A percentile compares a stretch with the other conserved stretches of the same genome.
phyloP scores from a whole-genome alignment of 495 filamentous ascomycete species.

The Mytilinidion resinicola region DNA sequence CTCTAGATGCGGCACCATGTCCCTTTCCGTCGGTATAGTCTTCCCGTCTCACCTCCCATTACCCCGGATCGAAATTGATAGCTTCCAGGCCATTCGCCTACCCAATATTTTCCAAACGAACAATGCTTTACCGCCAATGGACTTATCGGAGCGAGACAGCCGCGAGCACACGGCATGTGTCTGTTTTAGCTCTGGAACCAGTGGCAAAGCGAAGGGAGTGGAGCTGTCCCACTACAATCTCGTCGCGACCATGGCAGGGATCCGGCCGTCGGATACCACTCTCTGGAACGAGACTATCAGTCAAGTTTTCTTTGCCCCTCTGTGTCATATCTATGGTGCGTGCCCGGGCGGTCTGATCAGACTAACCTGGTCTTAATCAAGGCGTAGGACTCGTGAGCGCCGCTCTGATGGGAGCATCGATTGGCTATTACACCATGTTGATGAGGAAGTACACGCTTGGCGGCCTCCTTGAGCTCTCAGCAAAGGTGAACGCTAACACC shows the following conservation, averaged over 20 bases:
- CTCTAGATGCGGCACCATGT: no score
- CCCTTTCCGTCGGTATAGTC: not conserved
- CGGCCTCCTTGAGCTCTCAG: constrained; percentile 3
- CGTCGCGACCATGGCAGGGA: constrained; percentile 1
- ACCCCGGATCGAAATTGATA: no score
- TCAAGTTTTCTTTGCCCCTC: constrained; percentile 9
- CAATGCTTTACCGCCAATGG: not conserved
- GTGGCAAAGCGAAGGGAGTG: constrained; percentile 15
- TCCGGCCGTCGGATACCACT: constrained; percentile 1
- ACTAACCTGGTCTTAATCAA: no score
- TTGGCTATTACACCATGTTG: constrained; percentile 10
- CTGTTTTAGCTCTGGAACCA: constrained; percentile 17
- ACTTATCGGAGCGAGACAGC: constrained; percentile 7
- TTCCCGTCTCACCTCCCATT: not conserved
- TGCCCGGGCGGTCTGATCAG: no score
- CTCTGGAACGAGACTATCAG: constrained; percentile 2
- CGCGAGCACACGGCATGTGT: constrained; percentile 6
- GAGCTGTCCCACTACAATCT: constrained; percentile 11
- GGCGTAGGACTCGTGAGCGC: constrained; percentile 5
- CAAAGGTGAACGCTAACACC: not conserved
- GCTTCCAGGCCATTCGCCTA: not conserved
- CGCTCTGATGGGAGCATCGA: constrained; percentile 5
- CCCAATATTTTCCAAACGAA: not conserved
- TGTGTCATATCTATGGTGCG: no score
- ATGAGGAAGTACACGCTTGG: constrained; percentile 9